These are phyloP conservation scores for Chlamydomonas incerta DNA, from an alignment of 139 green algal genomes.

Conservation along the genomic window DNA sequence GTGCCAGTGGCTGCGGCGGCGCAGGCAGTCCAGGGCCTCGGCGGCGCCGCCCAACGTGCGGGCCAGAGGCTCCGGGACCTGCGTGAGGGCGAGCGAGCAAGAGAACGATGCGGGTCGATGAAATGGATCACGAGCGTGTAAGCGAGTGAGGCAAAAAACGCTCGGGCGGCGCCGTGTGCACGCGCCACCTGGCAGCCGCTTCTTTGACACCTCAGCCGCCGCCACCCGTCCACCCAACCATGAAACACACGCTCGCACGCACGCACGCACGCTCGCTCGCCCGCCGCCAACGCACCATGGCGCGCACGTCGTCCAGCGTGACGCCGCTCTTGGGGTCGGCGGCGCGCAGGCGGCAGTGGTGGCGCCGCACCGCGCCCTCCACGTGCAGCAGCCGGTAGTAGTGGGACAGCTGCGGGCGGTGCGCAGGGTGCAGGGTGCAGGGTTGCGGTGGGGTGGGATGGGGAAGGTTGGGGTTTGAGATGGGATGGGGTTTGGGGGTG, in stretches of 20 bases:
- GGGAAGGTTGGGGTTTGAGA: no score
- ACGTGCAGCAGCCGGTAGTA: slow-evolving; percentile 73
- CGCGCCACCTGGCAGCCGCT: no score
- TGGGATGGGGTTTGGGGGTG: not conserved
- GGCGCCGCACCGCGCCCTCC: slow-evolving; percentile 48
- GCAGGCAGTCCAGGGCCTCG: slow-evolving; percentile 53
- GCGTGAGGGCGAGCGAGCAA: not conserved
- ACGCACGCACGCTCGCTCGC: no score
- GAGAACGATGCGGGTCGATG: no score
- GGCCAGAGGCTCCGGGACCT: slow-evolving; percentile 43
- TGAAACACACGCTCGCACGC: no score
- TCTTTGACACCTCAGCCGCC: no score
- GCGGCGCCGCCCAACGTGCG: slow-evolving; percentile 60
- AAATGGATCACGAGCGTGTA: no score
- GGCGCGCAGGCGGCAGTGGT: slow-evolving; percentile 36
- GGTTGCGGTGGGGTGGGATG: not conserved
- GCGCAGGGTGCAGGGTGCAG: not conserved
- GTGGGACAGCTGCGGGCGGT: slow-evolving; percentile 58
- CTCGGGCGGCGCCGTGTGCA: no score
- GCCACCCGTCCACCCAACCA: no score
- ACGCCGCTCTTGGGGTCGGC: slow-evolving; percentile 30
- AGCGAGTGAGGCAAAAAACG: no score
- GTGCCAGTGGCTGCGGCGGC: slow-evolving; percentile 67
- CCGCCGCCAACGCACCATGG: slow-evolving; percentile 39
- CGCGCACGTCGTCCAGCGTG: slow-evolving; percentile 6